Evolutionary conservation across 495 filamentous ascomycete genomes (phyloP), one percentile per base, ranked within the genome.

Genomic region (Rhypophila decipiens): DNA sequence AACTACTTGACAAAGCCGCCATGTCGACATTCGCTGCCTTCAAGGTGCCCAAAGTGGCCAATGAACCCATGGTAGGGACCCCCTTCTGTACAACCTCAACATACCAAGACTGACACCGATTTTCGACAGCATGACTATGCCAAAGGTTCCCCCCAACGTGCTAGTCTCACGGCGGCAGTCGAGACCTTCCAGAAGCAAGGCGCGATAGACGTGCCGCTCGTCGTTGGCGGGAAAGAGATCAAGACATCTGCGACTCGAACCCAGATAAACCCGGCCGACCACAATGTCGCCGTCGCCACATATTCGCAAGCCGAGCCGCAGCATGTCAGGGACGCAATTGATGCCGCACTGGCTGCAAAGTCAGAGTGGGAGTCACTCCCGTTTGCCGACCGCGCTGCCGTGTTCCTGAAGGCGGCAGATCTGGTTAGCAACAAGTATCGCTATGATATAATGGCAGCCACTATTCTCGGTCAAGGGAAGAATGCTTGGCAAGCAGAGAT

Each of bases 401-500:
- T 96, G 52, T 96, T 96, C 70, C 77, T 96, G 37, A 95, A 95
- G 71, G 90, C 90, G 1, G 90, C 90, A 10, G 90, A 95, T 60
- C 69, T 96, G 46, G 82, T 96, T 57, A 72, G 86, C 27, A 82
- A 79, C 50, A 95, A 95, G 67, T 95, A 96, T 70, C 79, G 90
- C 55, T 94, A 94, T 64, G 86, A 93, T 49, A 72, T 96, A 46
- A 90, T 95, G 85, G 90, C 90, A 5, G 78, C 88, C 31, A 96
- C 90, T 7, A 95, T 96, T 77, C 74, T 95, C 19, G 90, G 90
- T 24, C 90, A 96, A 66, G 90, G 90, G 52, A 96, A 96, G 76
- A 95, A 95, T 65, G 86, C 86, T 20, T 95, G 88, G 88, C 90
- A 96, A 65, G 90, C 90, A 17, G 90, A 96, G 77, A 95, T 96